These are phyloP conservation scores for Melaleuca alternifolia DNA, from an alignment of 345 rosid genomes.

Conservation along the genomic window DNA sequence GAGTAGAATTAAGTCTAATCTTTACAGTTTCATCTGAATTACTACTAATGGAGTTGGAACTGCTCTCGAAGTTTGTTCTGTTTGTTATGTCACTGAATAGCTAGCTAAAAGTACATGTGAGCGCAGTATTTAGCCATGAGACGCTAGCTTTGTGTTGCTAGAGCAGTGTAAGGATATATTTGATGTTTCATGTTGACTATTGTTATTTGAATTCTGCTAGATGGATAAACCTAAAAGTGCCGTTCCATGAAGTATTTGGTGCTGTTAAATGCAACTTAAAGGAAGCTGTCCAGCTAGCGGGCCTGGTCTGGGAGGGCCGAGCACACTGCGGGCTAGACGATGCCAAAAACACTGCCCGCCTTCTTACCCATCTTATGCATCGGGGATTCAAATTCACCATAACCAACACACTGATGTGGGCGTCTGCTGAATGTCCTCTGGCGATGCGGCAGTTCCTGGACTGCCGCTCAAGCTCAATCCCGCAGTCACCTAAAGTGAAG, in stretches of 20 bases:
- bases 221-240: constrained; percentile 53
- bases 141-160: background rate
- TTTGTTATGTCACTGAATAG: background rate
- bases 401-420: constrained; percentile 37
- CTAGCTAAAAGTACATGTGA: background rate
- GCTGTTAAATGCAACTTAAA: constrained; percentile 29
- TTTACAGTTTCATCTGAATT: background rate
- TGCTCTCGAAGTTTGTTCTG: background rate
- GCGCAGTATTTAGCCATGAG: background rate
- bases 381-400: constrained; percentile 34
- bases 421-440: constrained; percentile 9
- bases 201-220: constrained; percentile 7
- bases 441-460: constrained; percentile 3
- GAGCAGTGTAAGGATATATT: background rate
- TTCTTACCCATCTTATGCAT: constrained; percentile 33
- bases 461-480: background rate
- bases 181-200: background rate
- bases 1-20: background rate
- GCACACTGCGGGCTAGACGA: constrained; percentile 47
- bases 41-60: background rate
- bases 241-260: constrained; percentile 36
- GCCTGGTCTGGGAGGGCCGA: constrained; percentile 44
- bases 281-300: constrained; percentile 40
- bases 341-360: constrained; percentile 46
- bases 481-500: constrained; percentile 10